Conservation (phyloP, 2,329 filamentous ascomycete species). For the Penicillium sp. region DNA sequence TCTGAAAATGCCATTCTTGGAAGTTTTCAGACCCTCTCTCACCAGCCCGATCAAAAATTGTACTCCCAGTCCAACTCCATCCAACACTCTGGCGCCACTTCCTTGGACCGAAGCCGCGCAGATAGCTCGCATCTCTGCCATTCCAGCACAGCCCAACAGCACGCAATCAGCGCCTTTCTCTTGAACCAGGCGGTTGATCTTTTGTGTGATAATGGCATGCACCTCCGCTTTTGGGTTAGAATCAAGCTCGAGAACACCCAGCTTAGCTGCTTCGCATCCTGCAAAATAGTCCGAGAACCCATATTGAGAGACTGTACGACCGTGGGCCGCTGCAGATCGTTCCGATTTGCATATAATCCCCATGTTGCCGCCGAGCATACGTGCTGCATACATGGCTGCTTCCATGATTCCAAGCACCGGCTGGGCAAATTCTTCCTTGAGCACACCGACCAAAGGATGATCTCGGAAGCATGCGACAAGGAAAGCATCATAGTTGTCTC, state of each 20-base stretch:
- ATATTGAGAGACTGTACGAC: constrained; percentile 7
- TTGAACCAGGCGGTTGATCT: constrained; percentile 8
- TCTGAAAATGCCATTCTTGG: constrained; percentile 7
- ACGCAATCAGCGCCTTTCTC: constrained; percentile 10
- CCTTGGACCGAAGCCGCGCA: constrained; percentile 2
- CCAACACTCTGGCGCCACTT: constrained; percentile 8
- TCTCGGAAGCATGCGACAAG: constrained; percentile 85
- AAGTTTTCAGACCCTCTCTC: constrained; percentile 9
- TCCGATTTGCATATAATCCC: constrained; percentile 10
- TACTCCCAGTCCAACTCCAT: constrained; percentile 9
- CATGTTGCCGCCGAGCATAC: constrained; percentile 41
- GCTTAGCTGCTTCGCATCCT: constrained; percentile 10
- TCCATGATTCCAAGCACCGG: constrained; percentile 52
- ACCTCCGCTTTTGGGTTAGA: constrained; percentile 4
- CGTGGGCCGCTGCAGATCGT: constrained; percentile 6
- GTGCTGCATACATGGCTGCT: constrained; percentile 46
- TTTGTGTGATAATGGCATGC: constrained; percentile 5
- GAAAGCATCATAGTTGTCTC: constrained; percentile 60
- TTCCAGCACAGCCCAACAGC: constrained; percentile 10
- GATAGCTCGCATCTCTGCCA: constrained; percentile 9
- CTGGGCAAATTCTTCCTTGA: constrained; percentile 48
- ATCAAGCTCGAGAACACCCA: constrained; percentile 12
- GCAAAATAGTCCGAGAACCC: constrained; percentile 9
- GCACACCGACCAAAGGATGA: constrained; percentile 66
- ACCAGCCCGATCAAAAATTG: constrained; percentile 9